Percentiles rank a stretch among this genome's conserved stretches.
phyloP scores from a whole-genome alignment of 2,329 filamentous ascomycete species.

The Colletotrichum sp. region DNA sequence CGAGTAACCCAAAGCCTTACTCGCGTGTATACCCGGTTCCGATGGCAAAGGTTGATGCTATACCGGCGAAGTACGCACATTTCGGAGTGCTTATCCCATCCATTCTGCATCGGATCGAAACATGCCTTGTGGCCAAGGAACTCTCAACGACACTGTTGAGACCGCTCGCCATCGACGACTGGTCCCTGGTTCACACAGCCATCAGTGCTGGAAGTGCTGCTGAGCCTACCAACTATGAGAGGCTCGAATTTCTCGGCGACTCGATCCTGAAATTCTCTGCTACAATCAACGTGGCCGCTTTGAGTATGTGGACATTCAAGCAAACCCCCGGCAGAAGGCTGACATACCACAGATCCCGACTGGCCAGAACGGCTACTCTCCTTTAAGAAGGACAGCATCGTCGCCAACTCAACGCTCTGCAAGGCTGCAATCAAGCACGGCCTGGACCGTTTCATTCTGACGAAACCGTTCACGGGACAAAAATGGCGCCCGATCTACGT shows the following conservation, averaged over 20 bases:
- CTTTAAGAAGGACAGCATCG: slow-evolving; percentile 68
- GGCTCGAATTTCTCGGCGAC: slow-evolving; percentile 88
- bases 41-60: slow-evolving; percentile 53
- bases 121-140: slow-evolving; percentile 64
- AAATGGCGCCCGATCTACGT: slow-evolving; percentile 76
- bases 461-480: slow-evolving; percentile 66
- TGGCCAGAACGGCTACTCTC: slow-evolving; percentile 83
- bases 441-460: slow-evolving; percentile 76
- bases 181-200: slow-evolving; percentile 64
- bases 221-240: slow-evolving; percentile 74
- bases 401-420: slow-evolving; percentile 78
- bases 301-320: slow-evolving; percentile 42
- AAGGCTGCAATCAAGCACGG: slow-evolving; percentile 66
- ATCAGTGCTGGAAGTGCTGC: slow-evolving; percentile 69
- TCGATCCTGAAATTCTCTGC: slow-evolving; percentile 78
- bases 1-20: slow-evolving; percentile 46
- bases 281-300: slow-evolving; percentile 65
- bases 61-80: slow-evolving; percentile 48
- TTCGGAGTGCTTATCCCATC: slow-evolving; percentile 73
- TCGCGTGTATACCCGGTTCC: slow-evolving; percentile 47
- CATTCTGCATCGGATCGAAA: slow-evolving; percentile 72
- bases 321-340: slow-evolving; percentile 1
- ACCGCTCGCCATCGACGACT: slow-evolving; percentile 52
- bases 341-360: slow-evolving; percentile 53
- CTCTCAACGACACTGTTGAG: slow-evolving; percentile 61